Conservation (phyloP, 495 filamentous ascomycete genomes). For the Hypoxylon lenormandii region DNA sequence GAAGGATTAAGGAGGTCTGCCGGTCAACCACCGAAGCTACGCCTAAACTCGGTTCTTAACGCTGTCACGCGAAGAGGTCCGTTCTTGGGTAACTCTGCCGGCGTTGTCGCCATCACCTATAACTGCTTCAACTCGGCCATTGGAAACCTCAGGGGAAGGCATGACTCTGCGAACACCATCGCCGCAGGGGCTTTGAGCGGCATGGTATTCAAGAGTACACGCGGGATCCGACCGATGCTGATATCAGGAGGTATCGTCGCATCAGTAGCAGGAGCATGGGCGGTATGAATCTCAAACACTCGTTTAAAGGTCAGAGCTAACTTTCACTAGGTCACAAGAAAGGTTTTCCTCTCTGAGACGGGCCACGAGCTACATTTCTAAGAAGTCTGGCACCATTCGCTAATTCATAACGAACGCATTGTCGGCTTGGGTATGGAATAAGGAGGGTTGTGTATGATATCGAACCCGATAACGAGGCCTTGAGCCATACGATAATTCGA, state of each 20-base stretch:
- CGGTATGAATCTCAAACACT: slow-evolving; percentile 68
- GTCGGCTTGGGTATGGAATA: slow-evolving; percentile 3
- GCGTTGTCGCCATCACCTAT: slow-evolving; percentile 93
- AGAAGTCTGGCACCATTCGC: slow-evolving; percentile 19
- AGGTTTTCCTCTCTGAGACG: slow-evolving; percentile 63
- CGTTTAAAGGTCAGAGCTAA: slow-evolving; percentile 25
- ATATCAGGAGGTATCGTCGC: slow-evolving; percentile 91
- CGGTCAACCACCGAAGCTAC: slow-evolving; percentile 84
- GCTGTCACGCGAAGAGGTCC: slow-evolving; percentile 90
- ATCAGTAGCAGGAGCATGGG: slow-evolving; percentile 84
- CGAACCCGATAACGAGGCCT: slow-evolving; percentile 36
- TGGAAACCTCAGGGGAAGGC: slow-evolving; percentile 85
- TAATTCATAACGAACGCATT: slow-evolving; percentile 21
- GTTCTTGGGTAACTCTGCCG: slow-evolving; percentile 95
- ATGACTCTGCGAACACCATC: slow-evolving; percentile 90
- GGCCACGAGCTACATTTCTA: slow-evolving; percentile 37
- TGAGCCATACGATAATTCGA: slow-evolving; percentile 33
- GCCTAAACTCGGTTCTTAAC: slow-evolving; percentile 92
- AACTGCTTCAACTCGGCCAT: slow-evolving; percentile 93
- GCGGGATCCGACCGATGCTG: slow-evolving; percentile 88
- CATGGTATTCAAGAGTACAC: slow-evolving; percentile 94
- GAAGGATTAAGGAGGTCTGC: slow-evolving; percentile 83
- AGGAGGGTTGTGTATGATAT: slow-evolving; percentile 47
- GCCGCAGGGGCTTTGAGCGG: slow-evolving; percentile 85
- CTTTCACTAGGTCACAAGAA: slow-evolving; percentile 65